A percentile compares a stretch with the other conserved stretches of the same genome.
These are phyloP conservation scores for Sphenostylis stenocarpa DNA, from an alignment of 306 rosid species.

Conservation along the genomic window DNA sequence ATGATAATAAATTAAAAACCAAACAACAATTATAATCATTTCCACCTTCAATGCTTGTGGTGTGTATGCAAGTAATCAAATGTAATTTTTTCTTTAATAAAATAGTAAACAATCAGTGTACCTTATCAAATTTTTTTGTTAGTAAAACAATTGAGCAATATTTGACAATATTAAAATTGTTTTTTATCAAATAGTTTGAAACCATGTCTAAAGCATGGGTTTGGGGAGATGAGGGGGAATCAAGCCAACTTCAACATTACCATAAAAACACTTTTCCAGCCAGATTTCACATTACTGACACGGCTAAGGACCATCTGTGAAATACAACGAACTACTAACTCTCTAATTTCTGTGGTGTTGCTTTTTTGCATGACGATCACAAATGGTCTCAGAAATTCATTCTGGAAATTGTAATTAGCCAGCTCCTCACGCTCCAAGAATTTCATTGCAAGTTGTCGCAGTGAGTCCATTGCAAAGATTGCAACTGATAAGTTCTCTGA, in stretches of 20 bases:
- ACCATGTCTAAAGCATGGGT: background rate
- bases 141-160: conserved; percentile 12
- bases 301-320: conserved; percentile 99
- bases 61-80: background rate
- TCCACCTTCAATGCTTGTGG: background rate
- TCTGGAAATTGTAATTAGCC: conserved; percentile 98
- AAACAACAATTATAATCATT: background rate
- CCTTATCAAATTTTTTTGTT: background rate
- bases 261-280: conserved; percentile 99
- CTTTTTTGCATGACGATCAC: conserved; percentile 98
- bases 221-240: background rate
- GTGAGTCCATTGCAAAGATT: conserved; percentile 96
- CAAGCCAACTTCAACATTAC: conserved; percentile 49
- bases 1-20: background rate
- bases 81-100: background rate
- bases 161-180: conserved; percentile 17
- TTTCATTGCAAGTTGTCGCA: conserved; percentile 98
- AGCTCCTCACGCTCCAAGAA: conserved; percentile 98
- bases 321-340: conserved; percentile 91
- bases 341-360: conserved; percentile 85
- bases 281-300: conserved; percentile 94
- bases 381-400: conserved; percentile 95
- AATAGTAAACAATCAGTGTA: conserved; percentile 7
- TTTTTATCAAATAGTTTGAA: conserved; percentile 24
- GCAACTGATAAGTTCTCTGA: conserved; percentile 98